A percentile compares a stretch with the other conserved stretches of the same genome.
phyloP scores from a whole-genome alignment of 129 eudicot genomes.

The Apium graveolens region DNA sequence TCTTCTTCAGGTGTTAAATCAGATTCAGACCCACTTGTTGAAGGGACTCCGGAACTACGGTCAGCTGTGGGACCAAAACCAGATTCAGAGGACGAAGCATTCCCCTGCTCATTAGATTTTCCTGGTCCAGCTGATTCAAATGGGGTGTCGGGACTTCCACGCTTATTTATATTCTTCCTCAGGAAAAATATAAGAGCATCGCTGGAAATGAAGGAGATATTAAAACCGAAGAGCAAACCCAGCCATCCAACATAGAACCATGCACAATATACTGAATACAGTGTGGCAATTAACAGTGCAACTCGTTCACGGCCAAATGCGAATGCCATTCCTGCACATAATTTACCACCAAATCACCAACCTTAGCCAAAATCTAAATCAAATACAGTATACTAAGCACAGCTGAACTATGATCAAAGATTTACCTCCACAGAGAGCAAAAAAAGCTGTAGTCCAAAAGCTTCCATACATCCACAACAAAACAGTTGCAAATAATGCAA shows the following conservation, averaged over 20 bases:
- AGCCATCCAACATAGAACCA: conserved; percentile 89
- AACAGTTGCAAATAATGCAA: conserved; percentile 7
- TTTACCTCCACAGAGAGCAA: conserved; percentile 58
- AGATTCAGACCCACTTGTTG: conserved; percentile 86
- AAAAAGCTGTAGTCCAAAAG: conserved; percentile 71
- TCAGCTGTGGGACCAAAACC: conserved; percentile 50
- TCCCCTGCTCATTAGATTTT: conserved; percentile 39
- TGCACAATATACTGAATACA: conserved; percentile 76
- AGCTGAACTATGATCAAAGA: conserved; percentile 8
- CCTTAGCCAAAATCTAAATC: conserved; percentile 17
- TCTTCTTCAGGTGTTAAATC: conserved; percentile 84
- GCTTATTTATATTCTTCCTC: conserved; percentile 49
- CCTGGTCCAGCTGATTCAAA: conserved; percentile 58
- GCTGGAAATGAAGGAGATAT: conserved; percentile 79
- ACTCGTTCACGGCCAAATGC: conserved; percentile 52
- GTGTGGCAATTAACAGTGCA: conserved; percentile 52
- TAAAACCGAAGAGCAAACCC: conserved; percentile 53
- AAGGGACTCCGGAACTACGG: conserved; percentile 66
- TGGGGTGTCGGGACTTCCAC: conserved; percentile 35
- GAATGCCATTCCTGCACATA: conserved; percentile 64
- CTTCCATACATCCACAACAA: conserved; percentile 94
- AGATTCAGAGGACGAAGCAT: conserved; percentile 34
- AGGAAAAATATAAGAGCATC: conserved; percentile 63
- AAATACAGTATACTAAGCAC: neutral
- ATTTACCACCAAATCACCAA: conserved; percentile 10